Percentiles rank a stretch among this genome's conserved stretches.
These are phyloP conservation scores for Pythium pyrilobum DNA, from an alignment of 352 stramenopile genomes.

Conservation along the genomic window DNA sequence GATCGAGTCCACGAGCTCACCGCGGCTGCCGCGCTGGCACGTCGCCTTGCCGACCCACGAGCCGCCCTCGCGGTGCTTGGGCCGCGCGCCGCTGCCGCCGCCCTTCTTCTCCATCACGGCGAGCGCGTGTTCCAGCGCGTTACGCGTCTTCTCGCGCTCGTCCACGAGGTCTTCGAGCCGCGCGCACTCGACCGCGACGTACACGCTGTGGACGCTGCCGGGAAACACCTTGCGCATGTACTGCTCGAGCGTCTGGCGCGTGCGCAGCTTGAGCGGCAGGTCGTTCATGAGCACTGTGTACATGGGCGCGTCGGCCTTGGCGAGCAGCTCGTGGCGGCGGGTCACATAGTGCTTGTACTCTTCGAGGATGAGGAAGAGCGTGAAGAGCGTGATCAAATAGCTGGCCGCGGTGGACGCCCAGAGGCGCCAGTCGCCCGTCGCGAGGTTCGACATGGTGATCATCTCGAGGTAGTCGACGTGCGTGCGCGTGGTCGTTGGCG, in stretches of 20 bases:
- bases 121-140: slow-evolving; percentile 47
- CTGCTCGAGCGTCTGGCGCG: slow-evolving; percentile 48
- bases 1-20: slow-evolving; percentile 48
- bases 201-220: slow-evolving; percentile 46
- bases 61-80: slow-evolving; percentile 36
- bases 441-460: slow-evolving; percentile 78
- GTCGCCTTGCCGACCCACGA: slow-evolving; percentile 38
- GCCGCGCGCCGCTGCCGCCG: slow-evolving; percentile 15
- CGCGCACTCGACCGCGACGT: slow-evolving; percentile 64
- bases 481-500: slow-evolving; percentile 12
- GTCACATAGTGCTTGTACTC: slow-evolving; percentile 65
- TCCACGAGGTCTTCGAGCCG: slow-evolving; percentile 47
- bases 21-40: slow-evolving; percentile 33
- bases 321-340: slow-evolving; percentile 55
- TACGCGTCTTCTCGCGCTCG: slow-evolving; percentile 41
- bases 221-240: slow-evolving; percentile 78
- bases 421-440: slow-evolving; percentile 37
- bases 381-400: slow-evolving; percentile 50
- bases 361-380: slow-evolving; percentile 46
- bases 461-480: slow-evolving; percentile 44
- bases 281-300: slow-evolving; percentile 78
- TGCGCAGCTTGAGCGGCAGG: slow-evolving; percentile 53
- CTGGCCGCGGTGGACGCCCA: slow-evolving; percentile 53
- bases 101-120: slow-evolving; percentile 37
- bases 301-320: slow-evolving; percentile 45